Percentiles rank a stretch among this genome's conserved stretches.
These are phyloP conservation scores for Amauroascus niger DNA, from an alignment of 2,329 filamentous ascomycete species.

Conservation along the genomic window DNA sequence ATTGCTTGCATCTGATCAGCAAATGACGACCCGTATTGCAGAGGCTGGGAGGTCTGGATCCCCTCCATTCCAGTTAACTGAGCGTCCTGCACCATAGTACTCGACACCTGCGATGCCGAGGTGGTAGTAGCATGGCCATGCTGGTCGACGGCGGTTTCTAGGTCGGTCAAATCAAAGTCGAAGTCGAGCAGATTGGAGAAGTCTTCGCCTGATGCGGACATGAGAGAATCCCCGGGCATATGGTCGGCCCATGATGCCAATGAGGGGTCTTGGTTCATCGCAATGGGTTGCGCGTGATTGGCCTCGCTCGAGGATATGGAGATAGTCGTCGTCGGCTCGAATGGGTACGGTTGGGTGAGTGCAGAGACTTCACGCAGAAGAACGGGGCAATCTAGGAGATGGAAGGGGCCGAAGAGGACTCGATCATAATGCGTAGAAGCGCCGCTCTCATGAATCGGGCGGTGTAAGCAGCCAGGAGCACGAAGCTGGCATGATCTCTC, in stretches of 20 bases:
- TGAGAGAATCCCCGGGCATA: slow-evolving; percentile 33
- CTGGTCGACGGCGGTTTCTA: slow-evolving; percentile 32
- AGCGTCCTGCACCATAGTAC: slow-evolving; percentile 14
- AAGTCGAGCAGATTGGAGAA: slow-evolving; percentile 43
- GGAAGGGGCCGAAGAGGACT: neutral
- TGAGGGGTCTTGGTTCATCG: slow-evolving; percentile 34
- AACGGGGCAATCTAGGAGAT: slow-evolving; percentile 2
- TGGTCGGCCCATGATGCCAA: slow-evolving; percentile 34
- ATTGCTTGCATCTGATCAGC: slow-evolving; percentile 13
- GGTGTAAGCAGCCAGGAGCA: neutral
- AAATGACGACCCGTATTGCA: slow-evolving; percentile 7
- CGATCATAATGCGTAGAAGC: neutral
- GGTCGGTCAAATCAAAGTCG: slow-evolving; percentile 38
- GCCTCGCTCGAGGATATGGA: neutral
- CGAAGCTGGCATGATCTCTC: neutral
- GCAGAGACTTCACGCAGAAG: neutral
- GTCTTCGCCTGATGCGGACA: slow-evolving; percentile 36
- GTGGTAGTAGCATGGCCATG: slow-evolving; percentile 29
- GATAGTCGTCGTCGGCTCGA: neutral
- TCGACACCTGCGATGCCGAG: slow-evolving; percentile 20
- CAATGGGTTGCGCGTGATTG: slow-evolving; percentile 6
- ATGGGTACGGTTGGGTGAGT: neutral
- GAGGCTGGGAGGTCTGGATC: slow-evolving; percentile 11
- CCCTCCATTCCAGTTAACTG: slow-evolving; percentile 14
- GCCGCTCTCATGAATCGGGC: slow-evolving; percentile 6